A percentile compares a stretch with the other conserved stretches of the same genome.
phyloP scores from a whole-genome alignment of 2,329 filamentous ascomycete species.

The Fusarium nygamai region DNA sequence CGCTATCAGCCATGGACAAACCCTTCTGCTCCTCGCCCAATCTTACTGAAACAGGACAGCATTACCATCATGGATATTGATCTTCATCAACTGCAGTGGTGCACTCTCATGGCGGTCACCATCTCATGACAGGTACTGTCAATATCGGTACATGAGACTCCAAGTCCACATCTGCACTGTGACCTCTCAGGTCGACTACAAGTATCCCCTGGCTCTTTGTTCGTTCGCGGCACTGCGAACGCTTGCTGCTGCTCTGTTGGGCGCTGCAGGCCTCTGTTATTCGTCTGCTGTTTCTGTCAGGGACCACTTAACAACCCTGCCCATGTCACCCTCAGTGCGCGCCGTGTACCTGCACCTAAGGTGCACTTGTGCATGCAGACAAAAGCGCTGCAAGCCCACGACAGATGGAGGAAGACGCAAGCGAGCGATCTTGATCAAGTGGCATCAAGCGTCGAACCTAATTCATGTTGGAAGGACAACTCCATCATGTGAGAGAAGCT shows the following conservation, averaged over 20 bases:
- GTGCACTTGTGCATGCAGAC: slow-evolving; percentile 38
- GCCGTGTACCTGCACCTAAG: slow-evolving; percentile 42
- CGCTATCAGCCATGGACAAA: background rate
- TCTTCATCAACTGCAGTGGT: slow-evolving; percentile 28
- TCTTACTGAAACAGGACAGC: slow-evolving; percentile 36
- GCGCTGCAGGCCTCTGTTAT: slow-evolving; percentile 22
- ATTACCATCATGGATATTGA: slow-evolving; percentile 32
- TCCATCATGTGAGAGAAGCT: background rate
- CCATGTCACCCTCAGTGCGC: slow-evolving; percentile 29
- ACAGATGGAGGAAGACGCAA: slow-evolving; percentile 21
- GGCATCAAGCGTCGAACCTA: background rate
- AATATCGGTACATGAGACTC: slow-evolving; percentile 26
- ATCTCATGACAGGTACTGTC: slow-evolving; percentile 27
- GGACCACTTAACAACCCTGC: slow-evolving; percentile 19
- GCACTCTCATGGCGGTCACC: slow-evolving; percentile 34
- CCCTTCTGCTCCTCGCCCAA: slow-evolving; percentile 15
- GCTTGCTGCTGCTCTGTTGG: slow-evolving; percentile 23
- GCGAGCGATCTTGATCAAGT: slow-evolving; percentile 13
- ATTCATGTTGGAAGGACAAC: slow-evolving; percentile 11
- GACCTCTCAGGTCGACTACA: slow-evolving; percentile 14
- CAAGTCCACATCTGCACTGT: slow-evolving; percentile 29
- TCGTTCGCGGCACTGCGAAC: slow-evolving; percentile 27
- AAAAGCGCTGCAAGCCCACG: slow-evolving; percentile 28
- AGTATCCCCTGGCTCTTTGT: slow-evolving; percentile 23
- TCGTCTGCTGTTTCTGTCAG: slow-evolving; percentile 38